Conservation (phyloP, 352 stramenopile species). For the Globisporangium perplexum region DNA sequence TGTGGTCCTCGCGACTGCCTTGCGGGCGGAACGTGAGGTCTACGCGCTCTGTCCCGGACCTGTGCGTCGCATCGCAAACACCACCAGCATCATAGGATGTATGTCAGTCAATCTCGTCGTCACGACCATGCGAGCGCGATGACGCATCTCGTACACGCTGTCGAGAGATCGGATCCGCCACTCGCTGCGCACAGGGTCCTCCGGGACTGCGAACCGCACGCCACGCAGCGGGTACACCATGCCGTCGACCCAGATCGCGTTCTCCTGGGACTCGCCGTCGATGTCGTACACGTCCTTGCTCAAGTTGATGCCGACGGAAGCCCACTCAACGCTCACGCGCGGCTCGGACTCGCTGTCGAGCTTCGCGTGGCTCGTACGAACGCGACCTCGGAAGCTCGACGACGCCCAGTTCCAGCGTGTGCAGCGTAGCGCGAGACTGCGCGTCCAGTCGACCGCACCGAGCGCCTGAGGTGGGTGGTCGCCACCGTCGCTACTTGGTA, state of each 20-base stretch:
- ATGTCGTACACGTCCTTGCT: constrained; percentile 46
- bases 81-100: neutral
- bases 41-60: constrained; percentile 11
- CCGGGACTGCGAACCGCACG: constrained; percentile 25
- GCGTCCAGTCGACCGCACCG: constrained; percentile 37
- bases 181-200: constrained; percentile 6
- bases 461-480: constrained; percentile 6
- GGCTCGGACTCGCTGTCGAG: neutral
- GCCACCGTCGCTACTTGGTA: neutral
- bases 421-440: constrained; percentile 30
- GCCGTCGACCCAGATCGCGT: constrained; percentile 43
- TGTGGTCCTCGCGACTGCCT: constrained; percentile 26
- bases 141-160: neutral
- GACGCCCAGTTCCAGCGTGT: constrained; percentile 41
- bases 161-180: neutral
- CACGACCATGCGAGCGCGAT: no score
- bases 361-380: neutral
- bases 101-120: neutral
- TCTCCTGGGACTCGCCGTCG: constrained; percentile 40
- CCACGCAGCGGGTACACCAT: constrained; percentile 25
- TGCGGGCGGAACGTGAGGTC: constrained; percentile 26
- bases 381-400: constrained; percentile 19
- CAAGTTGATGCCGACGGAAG: constrained; percentile 35
- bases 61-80: no score
- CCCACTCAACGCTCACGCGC: constrained; percentile 4